Evolutionary conservation across 1,284 basidiomycete genomes (phyloP), one percentile per base, ranked within the genome.

Genomic region (Gymnopus androsaceus): DNA sequence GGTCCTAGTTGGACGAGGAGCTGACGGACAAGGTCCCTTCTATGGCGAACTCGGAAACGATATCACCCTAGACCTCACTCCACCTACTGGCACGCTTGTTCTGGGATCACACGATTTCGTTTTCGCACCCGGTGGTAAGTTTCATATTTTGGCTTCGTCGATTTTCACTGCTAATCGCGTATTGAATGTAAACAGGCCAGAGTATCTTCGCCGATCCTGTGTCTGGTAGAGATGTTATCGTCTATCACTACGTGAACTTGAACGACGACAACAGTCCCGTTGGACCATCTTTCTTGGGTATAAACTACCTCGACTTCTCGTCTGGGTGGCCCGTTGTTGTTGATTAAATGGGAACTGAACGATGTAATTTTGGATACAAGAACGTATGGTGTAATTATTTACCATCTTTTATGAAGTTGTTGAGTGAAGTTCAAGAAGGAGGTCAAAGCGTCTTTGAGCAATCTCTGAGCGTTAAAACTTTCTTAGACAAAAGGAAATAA

Each of bases 91-190:
- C 21, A 68, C 67, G 9, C 64, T 70, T 37, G 67, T 73, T 17
- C 66, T 72, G 9, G 68, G 61, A 28, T 69, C 67, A 21, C 72
- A 71, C 58, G 72, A 63, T 38, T 69, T 70, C 50, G 61, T 73
- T 42, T 71, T 69, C 57, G 69, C 70, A 21, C 69, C 71, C 21
- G 71, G 71, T 30, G 69, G 65, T 48, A 23, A 33, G 14, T 3
- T 45, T 25, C 27, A 23, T 30, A 15, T n/a, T n/a, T n/a, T 3
- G 3, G 5, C 23, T 27, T 27, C 30, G 19, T 27, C 4, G 21
- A 37, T 50, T 49, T 9, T 2, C 5, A 25, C 28, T 33, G 19
- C 19, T n/a, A 31, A 14, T 23, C 9, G 9, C 41, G 25, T 2
- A 42, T 27, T 1, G n/a, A 3, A 21, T 42, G 3, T 33, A 8